These are phyloP conservation scores for Geoglossum cookeanum DNA, from an alignment of 2,329 filamentous ascomycete genomes.

Conservation along the genomic window DNA sequence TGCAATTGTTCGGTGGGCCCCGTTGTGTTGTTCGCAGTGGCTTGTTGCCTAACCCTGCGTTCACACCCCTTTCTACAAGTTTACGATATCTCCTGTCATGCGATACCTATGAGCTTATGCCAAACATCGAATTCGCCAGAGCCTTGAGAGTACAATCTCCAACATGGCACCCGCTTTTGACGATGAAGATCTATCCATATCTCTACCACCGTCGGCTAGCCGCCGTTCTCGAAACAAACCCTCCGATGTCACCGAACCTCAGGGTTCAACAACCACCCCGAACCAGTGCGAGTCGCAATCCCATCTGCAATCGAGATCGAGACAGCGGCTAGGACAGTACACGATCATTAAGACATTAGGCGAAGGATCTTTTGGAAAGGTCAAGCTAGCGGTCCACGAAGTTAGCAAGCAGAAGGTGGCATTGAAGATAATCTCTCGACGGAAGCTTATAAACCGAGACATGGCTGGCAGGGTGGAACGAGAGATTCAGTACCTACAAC, in stretches of 20 bases:
- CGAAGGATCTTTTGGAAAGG: conserved; percentile 95
- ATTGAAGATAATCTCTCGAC: conserved; percentile 90
- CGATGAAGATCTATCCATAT: conserved; percentile 69
- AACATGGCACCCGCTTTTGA: conserved; percentile 36
- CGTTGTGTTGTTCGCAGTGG: neutral
- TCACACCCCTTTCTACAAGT: neutral
- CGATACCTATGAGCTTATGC: neutral
- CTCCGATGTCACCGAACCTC: conserved; percentile 6
- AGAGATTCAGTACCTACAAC: conserved; percentile 93
- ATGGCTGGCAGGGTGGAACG: conserved; percentile 96
- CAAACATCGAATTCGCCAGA: neutral
- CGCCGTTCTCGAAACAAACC: conserved; percentile 10
- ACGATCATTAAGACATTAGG: conserved; percentile 77
- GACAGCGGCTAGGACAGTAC: conserved; percentile 77
- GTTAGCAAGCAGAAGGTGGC: conserved; percentile 89
- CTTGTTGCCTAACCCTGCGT: neutral
- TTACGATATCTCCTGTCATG: neutral
- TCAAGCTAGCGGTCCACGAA: conserved; percentile 87
- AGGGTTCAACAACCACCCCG: conserved; percentile 9
- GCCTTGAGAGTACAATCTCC: neutral
- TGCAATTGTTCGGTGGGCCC: neutral
- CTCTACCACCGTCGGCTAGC: conserved; percentile 15
- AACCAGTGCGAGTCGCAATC: conserved; percentile 26
- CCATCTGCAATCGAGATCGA: conserved; percentile 20
- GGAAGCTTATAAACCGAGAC: conserved; percentile 89